Evolutionary conservation across 495 filamentous ascomycete species (phyloP), one percentile per base, ranked within the genome.

Genomic region (Cenococcum geophilum): DNA sequence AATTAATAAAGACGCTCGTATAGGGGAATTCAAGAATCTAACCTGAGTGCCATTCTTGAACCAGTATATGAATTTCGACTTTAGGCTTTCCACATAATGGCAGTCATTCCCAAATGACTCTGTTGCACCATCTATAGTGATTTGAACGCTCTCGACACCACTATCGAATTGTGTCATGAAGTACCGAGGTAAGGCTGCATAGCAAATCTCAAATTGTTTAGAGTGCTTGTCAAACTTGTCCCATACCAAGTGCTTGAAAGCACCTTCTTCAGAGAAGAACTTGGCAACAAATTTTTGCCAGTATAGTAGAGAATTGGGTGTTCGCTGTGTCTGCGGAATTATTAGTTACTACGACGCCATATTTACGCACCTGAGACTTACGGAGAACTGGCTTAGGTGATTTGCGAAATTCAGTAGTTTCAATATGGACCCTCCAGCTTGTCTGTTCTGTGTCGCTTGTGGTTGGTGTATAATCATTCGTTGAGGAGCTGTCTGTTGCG

Each of bases 161-260:
- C 87, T 92, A n/a, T 86, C 84, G 66, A 89, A 95, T 63, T 92
- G 86, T 0, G 86, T 89, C 53, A 84, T 76, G 70, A 92, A 95
- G 65, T 89, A 95, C 52, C 89, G 84, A 16, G 91, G 80, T 20
- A 96, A 73, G 0, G 86, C 84, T 8, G 88, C 80, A 34, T 82
- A 86, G 1, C 83, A 79, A 47, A 96, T 88, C 65, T 92, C 89
- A 59, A 87, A 93, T 55, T 86, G 82, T 72, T 93, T 95, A 3
- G 55, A 18, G 22, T 64, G 35, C 74, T 75, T 12, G 73, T 69
- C 21, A 76, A 75, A 18, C 78, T 74, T 27, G 43, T 78, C 73
- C 63, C 71, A 79, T n/a, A 89, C 76, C 20, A 81, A 78, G 61
- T 88, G 80, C 57, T 85, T 83, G 65, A 90, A 82, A 21, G 86